Conservation (phyloP, 1,139 yeast species). For the Suhomyces anneliseae region DNA sequence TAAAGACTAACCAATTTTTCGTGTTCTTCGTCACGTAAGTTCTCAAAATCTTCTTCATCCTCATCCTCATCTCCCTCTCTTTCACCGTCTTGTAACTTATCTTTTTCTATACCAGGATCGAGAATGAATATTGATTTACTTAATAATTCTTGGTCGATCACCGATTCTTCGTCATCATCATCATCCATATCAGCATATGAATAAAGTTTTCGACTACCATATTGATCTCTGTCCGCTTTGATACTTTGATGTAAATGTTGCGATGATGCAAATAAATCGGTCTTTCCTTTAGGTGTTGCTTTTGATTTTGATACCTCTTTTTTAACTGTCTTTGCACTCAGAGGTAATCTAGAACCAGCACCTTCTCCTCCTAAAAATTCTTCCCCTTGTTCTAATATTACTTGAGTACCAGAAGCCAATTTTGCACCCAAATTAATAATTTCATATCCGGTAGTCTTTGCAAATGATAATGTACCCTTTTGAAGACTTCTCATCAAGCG, state of each 20-base stretch:
- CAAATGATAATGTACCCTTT: slow-evolving; percentile 76
- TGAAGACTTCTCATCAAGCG: slow-evolving; percentile 68
- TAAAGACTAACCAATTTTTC: slow-evolving; percentile 68
- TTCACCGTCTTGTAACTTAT: neutral
- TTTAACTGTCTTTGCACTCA: neutral
- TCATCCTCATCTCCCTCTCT: slow-evolving; percentile 24
- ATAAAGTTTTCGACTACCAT: slow-evolving; percentile 27
- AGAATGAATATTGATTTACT: slow-evolving; percentile 15
- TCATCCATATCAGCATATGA: slow-evolving; percentile 31
- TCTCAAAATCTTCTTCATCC: slow-evolving; percentile 23
- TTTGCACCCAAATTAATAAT: slow-evolving; percentile 80
- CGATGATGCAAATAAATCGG: slow-evolving; percentile 25
- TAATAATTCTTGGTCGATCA: slow-evolving; percentile 11
- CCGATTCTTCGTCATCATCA: slow-evolving; percentile 26
- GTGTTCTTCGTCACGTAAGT: slow-evolving; percentile 19
- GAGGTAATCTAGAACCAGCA: slow-evolving; percentile 37
- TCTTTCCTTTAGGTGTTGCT: slow-evolving; percentile 2
- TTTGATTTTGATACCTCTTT: slow-evolving; percentile 1
- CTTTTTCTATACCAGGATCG: slow-evolving; percentile 1
- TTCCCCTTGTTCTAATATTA: slow-evolving; percentile 77
- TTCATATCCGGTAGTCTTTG: slow-evolving; percentile 79
- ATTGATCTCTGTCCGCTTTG: slow-evolving; percentile 20
- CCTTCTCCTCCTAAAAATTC: slow-evolving; percentile 72
- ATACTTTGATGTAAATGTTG: slow-evolving; percentile 22
- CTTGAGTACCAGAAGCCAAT: slow-evolving; percentile 87